Evolutionary conservation across 108 stramenopile genomes (phyloP).

Genomic region (Licmophora abbreviata): DNA sequence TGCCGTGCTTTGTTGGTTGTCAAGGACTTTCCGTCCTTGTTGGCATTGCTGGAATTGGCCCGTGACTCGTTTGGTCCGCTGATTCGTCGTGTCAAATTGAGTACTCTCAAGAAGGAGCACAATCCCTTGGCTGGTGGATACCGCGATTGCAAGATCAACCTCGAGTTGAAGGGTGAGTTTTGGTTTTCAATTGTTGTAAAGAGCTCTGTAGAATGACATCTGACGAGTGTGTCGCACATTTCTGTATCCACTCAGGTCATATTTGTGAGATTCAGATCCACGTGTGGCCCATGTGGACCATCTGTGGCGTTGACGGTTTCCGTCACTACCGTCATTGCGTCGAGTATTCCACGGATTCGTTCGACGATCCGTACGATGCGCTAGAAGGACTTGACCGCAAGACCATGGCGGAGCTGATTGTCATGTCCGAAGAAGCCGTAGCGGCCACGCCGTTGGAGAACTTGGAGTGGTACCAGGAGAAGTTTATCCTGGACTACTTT

Average conservation of each 20-base stretch:
- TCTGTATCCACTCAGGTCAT: too few species aligned
- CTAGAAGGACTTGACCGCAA: conserved; percentile 80
- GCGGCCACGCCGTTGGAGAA: conserved; percentile 75
- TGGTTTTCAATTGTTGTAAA: too few species aligned
- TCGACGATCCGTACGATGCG: conserved; percentile 73
- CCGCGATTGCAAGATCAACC: conserved; percentile 79
- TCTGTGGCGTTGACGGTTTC: conserved; percentile 85
- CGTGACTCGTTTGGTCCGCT: conserved; percentile 78
- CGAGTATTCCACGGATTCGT: conserved; percentile 83
- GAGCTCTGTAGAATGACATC: too few species aligned
- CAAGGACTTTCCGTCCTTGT: conserved; percentile 70
- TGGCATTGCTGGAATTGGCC: conserved; percentile 77
- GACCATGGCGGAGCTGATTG: conserved; percentile 82
- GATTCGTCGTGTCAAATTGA: conserved; percentile 80
- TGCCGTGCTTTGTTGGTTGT: conserved; percentile 78
- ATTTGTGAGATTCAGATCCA: conserved; percentile 88
- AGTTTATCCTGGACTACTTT: conserved; percentile 85
- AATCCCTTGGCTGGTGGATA: conserved; percentile 69
- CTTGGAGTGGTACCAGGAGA: conserved; percentile 88
- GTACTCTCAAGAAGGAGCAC: conserved; percentile 57
- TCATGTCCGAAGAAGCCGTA: conserved; percentile 87
- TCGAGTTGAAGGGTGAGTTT: conserved; percentile 78
- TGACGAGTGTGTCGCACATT: too few species aligned
- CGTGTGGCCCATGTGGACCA: conserved; percentile 80
- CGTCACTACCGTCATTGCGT: conserved; percentile 84